Conservation (phyloP, 257 asterid genomes). For the Solanum clarkiae region DNA sequence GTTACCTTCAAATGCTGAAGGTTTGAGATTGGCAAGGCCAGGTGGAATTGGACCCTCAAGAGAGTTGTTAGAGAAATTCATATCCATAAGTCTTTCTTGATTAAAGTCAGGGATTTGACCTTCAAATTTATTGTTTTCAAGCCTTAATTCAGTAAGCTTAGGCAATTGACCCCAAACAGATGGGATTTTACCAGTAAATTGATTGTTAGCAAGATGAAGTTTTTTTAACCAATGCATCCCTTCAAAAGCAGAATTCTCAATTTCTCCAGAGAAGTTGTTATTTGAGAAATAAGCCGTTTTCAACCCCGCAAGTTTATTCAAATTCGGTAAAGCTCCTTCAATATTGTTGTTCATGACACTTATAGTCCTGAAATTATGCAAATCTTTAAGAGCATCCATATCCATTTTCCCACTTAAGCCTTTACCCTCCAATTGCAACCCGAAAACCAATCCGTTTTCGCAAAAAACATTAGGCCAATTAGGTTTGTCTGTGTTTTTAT, state of each 20-base stretch:
- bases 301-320: constrained; percentile 13
- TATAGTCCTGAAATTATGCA: constrained; percentile 26
- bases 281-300: constrained; percentile 26
- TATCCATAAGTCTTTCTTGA: not conserved
- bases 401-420: constrained; percentile 38
- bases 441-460: constrained; percentile 22
- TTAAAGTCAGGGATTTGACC: constrained; percentile 39
- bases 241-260: constrained; percentile 8
- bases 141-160: constrained; percentile 30
- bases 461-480: constrained; percentile 41
- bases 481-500: not conserved
- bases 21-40: constrained; percentile 11
- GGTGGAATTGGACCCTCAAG: constrained; percentile 44
- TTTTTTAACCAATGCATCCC: constrained; percentile 46
- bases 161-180: constrained; percentile 15
- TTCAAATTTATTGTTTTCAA: constrained; percentile 33
- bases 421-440: constrained; percentile 35
- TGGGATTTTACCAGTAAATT: constrained; percentile 38
- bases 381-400: constrained; percentile 19
- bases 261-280: constrained; percentile 41
- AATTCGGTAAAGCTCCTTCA: constrained; percentile 35
- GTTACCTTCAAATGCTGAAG: constrained; percentile 35
- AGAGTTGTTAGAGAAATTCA: constrained; percentile 32
- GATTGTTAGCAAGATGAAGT: constrained; percentile 36
- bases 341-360: constrained; percentile 37